Evolutionary conservation across 768 basidiomycete species (phyloP).

Genomic region (Suillus sp.): DNA sequence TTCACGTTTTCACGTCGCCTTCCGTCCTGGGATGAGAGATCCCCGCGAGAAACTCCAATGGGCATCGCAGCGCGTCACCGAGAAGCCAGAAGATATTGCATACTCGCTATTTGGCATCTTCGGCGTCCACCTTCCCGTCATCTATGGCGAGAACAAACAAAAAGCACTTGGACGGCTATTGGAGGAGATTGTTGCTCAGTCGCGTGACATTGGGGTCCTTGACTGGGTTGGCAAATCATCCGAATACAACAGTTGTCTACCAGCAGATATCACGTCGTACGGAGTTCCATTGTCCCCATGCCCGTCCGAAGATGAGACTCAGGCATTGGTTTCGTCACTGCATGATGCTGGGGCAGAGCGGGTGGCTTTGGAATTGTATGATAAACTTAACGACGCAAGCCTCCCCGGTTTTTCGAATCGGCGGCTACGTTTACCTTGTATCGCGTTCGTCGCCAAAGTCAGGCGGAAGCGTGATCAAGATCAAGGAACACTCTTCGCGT

Average conservation of each 20-base stretch:
- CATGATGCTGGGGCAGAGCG: neutral
- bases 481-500: neutral
- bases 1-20: neutral
- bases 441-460: neutral
- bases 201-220: neutral
- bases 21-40: neutral
- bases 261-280: neutral
- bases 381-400: neutral
- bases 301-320: neutral
- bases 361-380: neutral
- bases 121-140: neutral
- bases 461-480: neutral
- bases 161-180: neutral
- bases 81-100: neutral
- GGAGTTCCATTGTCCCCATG: neutral
- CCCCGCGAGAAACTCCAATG: neutral
- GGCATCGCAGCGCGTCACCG: neutral
- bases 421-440: neutral
- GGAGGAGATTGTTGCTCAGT: neutral
- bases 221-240: constrained; percentile 2
- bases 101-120: neutral
- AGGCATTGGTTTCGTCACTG: neutral
- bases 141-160: neutral
- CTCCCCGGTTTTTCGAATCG: neutral
- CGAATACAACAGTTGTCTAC: neutral